A percentile compares a stretch with the other conserved stretches of the same genome.
Evolutionary conservation across 2,329 filamentous ascomycete genomes (phyloP).

Genomic region (Cercospora zeae-maydis): DNA sequence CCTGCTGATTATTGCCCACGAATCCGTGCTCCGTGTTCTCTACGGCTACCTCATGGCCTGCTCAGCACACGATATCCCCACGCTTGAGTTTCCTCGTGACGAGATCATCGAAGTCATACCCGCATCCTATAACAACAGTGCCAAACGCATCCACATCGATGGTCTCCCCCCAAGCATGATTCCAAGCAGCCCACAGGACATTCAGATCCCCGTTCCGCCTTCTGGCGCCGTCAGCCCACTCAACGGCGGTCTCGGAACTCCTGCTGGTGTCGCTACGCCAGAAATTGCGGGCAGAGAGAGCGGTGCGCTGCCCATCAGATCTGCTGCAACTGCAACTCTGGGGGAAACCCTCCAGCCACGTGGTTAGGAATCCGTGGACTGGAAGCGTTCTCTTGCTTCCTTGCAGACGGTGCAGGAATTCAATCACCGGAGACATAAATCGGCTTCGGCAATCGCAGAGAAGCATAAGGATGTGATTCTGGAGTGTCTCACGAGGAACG

Average conservation of each 20-base stretch:
- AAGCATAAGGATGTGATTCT: not conserved
- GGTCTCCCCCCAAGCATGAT: slow-evolving; percentile 63
- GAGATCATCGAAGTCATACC: slow-evolving; percentile 99
- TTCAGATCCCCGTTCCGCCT: slow-evolving; percentile 70
- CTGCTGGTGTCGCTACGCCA: slow-evolving; percentile 15
- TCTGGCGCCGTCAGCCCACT: slow-evolving; percentile 40
- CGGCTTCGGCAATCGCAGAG: not conserved
- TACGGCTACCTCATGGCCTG: slow-evolving; percentile 99
- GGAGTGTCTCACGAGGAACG: not conserved
- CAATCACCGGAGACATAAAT: slow-evolving; percentile 1
- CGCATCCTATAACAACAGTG: slow-evolving; percentile 93
- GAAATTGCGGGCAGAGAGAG: slow-evolving; percentile 14
- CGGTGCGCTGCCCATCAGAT: slow-evolving; percentile 7
- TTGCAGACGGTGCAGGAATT: slow-evolving; percentile 2
- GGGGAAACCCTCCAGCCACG: not conserved
- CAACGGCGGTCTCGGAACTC: slow-evolving; percentile 29
- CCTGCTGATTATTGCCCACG: slow-evolving; percentile 95
- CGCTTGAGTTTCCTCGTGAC: slow-evolving; percentile 87
- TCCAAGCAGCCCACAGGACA: slow-evolving; percentile 74
- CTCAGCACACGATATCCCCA: slow-evolving; percentile 89
- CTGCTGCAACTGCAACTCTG: not conserved
- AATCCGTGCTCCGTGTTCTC: slow-evolving; percentile 92
- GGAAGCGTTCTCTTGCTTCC: not conserved
- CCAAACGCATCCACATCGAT: slow-evolving; percentile 83
- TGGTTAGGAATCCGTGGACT: slow-evolving; percentile 4